Base-by-base conservation (phyloP, 192 early-diverging fungal genomes). In the Geranomyces michiganensis region DNA sequence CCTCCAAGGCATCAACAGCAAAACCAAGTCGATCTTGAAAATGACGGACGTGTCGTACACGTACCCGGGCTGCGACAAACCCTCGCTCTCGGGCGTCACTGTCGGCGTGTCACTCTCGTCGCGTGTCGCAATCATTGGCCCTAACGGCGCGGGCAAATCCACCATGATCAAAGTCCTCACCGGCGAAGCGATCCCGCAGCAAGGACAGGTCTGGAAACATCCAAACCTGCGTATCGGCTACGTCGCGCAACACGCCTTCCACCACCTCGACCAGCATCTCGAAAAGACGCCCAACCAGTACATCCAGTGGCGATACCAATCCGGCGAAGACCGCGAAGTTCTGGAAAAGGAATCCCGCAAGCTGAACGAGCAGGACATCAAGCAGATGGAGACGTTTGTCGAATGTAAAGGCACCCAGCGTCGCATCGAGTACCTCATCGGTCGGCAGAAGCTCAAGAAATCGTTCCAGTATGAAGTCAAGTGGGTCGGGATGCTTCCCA, bases 231-330 rank as follows among this genome's bases (percentile, higher is more conserved):
- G 91, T 79, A 85, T 94, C 72, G 92, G 86, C 59, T 92, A 92
- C 73, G 89, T 93, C 51, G 90, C 91, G 45, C 91, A 93, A 78
- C 92, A 94, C 81, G 89, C 90, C 59, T 92, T 93, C 90, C 90
- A 92, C 78, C 90, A 93, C 78, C 82, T 93, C 71, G 90, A 93
- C 73, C 86, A 89, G 72, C 92, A 93, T 73, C 79, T 91, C 76
- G 90, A 91, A 70, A 75, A 76, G 65, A 91, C 88, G 46, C 85
- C 90, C 63, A 90, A 90, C 78, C 80, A 89, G 71, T 91, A 93
- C 78, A 89, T 93, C 72, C 89, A 88, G 78, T 93, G 92, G 92
- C 88, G 92, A 78, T 92, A 90, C 80, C 80, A 81, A 69, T 82
- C 77, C 59, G 90, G 90, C 71, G 87, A 90, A 75, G 92, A 93